Conservation (phyloP, 2,329 filamentous ascomycete species). For the Leptodontidium sp. region DNA sequence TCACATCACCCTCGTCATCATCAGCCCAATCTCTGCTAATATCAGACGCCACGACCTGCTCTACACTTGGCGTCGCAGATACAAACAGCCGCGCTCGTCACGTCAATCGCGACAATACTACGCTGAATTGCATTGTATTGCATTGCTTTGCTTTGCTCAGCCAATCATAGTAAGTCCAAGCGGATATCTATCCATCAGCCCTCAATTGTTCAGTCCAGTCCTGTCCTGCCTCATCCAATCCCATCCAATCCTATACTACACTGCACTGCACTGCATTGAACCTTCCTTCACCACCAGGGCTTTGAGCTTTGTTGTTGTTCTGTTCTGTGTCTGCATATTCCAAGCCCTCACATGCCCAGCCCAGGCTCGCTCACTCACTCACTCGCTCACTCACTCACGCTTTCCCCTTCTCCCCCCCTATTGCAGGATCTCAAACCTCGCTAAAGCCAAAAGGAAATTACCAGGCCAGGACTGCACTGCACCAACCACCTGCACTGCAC, state of each 20-base stretch:
- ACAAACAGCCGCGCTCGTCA: conserved; percentile 8
- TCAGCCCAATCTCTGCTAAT: conserved; percentile 9
- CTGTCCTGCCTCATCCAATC: too few species aligned
- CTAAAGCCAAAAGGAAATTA: conserved; percentile 47
- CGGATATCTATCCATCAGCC: too few species aligned
- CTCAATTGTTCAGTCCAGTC: too few species aligned
- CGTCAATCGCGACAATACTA: conserved; percentile 1
- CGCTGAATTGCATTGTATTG: not conserved
- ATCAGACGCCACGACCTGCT: not conserved
- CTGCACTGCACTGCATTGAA: too few species aligned
- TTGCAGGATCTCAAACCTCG: conserved; percentile 38
- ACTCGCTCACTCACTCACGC: not conserved
- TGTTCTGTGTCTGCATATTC: too few species aligned
- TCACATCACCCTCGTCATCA: not conserved
- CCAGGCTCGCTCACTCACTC: not conserved
- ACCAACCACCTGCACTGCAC: not conserved
- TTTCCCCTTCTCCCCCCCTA: conserved; percentile 25
- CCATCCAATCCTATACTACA: too few species aligned
- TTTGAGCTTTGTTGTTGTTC: too few species aligned
- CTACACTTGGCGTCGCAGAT: conserved; percentile 4
- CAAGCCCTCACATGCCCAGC: too few species aligned
- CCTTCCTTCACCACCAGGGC: too few species aligned
- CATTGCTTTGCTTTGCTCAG: not conserved
- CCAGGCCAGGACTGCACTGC: conserved; percentile 24
- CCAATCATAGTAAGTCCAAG: conserved; percentile 12